Conservation (phyloP, 805 yeast genomes). For the Candida maris region DNA sequence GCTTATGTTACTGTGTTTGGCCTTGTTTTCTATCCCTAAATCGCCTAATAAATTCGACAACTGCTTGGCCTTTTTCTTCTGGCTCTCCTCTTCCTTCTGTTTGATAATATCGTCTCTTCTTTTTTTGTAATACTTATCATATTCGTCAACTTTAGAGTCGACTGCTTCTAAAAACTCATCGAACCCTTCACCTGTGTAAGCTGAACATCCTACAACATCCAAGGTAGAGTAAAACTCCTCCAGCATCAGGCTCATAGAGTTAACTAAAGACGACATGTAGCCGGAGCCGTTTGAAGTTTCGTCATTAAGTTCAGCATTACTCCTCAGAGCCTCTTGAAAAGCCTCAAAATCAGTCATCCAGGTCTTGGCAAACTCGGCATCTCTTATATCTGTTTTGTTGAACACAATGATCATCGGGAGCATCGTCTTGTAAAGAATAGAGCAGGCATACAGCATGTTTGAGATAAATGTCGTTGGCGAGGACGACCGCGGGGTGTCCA, state of each 20-base stretch:
- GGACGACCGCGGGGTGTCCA: constrained; percentile 92
- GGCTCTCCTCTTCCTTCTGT: constrained; percentile 74
- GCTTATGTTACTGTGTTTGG: constrained; percentile 12
- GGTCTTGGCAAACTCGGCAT: constrained; percentile 82
- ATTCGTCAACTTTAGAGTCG: constrained; percentile 84
- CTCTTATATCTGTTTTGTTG: constrained; percentile 87
- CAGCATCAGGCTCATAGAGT: constrained; percentile 91
- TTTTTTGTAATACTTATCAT: constrained; percentile 72
- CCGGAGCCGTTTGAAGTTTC: constrained; percentile 65
- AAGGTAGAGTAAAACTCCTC: constrained; percentile 93
- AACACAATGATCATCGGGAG: constrained; percentile 95
- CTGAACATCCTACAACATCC: constrained; percentile 89
- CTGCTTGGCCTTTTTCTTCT: constrained; percentile 65
- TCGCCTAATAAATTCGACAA: constrained; percentile 79
- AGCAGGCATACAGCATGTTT: constrained; percentile 97
- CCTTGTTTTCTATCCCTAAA: constrained; percentile 56
- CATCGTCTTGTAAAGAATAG: constrained; percentile 91
- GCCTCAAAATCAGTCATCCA: constrained; percentile 98
- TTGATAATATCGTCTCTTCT: constrained; percentile 81
- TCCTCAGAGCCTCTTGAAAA: constrained; percentile 74
- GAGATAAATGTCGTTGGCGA: constrained; percentile 97
- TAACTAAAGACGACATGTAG: constrained; percentile 89
- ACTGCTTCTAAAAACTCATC: constrained; percentile 86
- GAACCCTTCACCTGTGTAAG: constrained; percentile 91
- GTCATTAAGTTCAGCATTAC: constrained; percentile 63